Evolutionary conservation across 441 rosid species (phyloP).

Genomic region (Erysimum cheiri): DNA sequence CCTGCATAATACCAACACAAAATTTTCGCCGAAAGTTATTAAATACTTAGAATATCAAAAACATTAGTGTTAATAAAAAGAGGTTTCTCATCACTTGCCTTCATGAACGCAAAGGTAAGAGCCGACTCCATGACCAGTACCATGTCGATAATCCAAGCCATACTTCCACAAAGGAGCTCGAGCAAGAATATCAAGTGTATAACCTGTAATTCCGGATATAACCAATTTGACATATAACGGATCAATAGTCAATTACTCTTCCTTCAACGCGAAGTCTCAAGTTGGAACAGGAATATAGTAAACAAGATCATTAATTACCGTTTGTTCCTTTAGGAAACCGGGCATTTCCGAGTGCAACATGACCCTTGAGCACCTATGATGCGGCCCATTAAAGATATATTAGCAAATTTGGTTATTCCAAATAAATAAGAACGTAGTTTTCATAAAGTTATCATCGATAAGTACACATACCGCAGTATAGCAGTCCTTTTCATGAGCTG

Average conservation of each 20-base stretch:
- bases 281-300: neutral
- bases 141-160: slow-evolving; percentile 96
- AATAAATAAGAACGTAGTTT: neutral
- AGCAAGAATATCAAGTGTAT: slow-evolving; percentile 91
- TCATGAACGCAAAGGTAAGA: slow-evolving; percentile 96
- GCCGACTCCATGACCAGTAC: slow-evolving; percentile 98
- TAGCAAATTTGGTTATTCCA: slow-evolving; percentile 6
- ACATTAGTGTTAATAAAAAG: neutral
- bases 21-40: neutral
- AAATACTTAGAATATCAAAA: neutral
- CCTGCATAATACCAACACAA: slow-evolving; percentile 51
- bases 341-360: slow-evolving; percentile 83
- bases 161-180: slow-evolving; percentile 87
- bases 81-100: slow-evolving; percentile 57
- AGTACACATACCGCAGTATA: slow-evolving; percentile 81
- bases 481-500: slow-evolving; percentile 85
- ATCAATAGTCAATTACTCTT: neutral
- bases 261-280: neutral
- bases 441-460: neutral
- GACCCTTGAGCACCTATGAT: slow-evolving; percentile 89
- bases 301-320: slow-evolving; percentile 51
- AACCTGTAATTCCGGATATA: slow-evolving; percentile 51
- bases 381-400: neutral
- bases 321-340: slow-evolving; percentile 90
- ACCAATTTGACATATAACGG: neutral